These are phyloP conservation scores for Colletotrichum orbiculare DNA, from an alignment of 2,329 filamentous ascomycete species.

Conservation along the genomic window DNA sequence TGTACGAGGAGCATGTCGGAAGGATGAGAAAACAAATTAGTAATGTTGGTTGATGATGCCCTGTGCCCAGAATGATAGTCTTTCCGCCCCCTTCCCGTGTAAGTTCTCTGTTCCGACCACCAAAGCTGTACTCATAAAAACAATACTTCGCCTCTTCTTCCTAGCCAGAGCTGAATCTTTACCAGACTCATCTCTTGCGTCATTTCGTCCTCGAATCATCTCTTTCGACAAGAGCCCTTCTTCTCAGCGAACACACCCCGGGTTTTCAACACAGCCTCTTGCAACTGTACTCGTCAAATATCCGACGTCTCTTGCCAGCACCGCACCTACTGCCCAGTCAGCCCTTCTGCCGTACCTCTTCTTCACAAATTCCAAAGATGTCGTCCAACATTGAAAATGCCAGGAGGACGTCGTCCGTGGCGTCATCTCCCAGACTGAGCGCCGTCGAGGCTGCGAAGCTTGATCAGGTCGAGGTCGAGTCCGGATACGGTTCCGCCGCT, in stretches of 20 bases:
- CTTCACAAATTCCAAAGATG: constrained; percentile 48
- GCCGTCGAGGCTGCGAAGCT: constrained; percentile 53
- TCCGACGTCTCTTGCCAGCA: background rate
- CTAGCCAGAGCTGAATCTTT: constrained; percentile 12
- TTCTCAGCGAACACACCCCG: constrained; percentile 27
- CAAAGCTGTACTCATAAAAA: constrained; percentile 31
- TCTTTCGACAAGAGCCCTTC: constrained; percentile 23
- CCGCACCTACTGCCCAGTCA: constrained; percentile 15
- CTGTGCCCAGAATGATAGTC: constrained; percentile 26
- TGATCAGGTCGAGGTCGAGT: constrained; percentile 69
- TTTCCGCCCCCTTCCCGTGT: constrained; percentile 35
- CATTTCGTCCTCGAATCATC: constrained; percentile 28
- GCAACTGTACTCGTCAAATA: constrained; percentile 23
- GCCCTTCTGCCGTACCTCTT: constrained; percentile 24
- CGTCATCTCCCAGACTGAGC: constrained; percentile 49
- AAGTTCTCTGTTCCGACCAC: constrained; percentile 20
- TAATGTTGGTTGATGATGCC: constrained; percentile 38
- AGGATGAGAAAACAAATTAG: constrained; percentile 34
- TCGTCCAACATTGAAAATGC: constrained; percentile 43
- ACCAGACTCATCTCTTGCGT: constrained; percentile 33
- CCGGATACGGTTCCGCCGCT: constrained; percentile 78
- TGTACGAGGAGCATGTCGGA: constrained; percentile 3
- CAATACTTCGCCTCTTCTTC: constrained; percentile 20
- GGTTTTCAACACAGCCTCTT: constrained; percentile 30
- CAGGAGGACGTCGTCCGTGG: constrained; percentile 52